Base-by-base conservation (phyloP, 1,284 basidiomycete species). In the Melampsora larici-populina region DNA sequence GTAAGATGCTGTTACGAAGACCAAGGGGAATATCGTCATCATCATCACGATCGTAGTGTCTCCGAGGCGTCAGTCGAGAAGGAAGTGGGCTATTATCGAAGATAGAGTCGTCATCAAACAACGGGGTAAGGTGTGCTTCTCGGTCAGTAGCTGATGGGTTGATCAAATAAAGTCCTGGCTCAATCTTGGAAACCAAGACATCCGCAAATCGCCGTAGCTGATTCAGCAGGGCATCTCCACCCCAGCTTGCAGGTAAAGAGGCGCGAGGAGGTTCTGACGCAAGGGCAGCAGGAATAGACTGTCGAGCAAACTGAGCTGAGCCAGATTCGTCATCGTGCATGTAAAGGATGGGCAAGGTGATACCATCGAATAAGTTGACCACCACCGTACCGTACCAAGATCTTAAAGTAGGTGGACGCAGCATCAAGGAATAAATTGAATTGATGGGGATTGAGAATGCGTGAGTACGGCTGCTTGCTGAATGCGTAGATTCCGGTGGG, bases 281-380 rank as follows among this genome's bases (percentile, higher is more conserved):
- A 29, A 81, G 63, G 17, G 79, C 80, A n/a, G 66, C 76, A 18
- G 78, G 78, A 18, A 80, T 73, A 33, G 78, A 79, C 62, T 82
- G 80, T 49, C 80, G 80, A 70, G 82, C 81, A 66, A 82, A 80
- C 21, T 83, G 79, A 26, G 83, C 84, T 3, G 92, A 93, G 43
- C 88, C 88, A 0, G 93, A 94, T 83, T 97, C 94, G 80, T 98
- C 95, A 82, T 98, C 96, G 83, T 98, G 96, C 84, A 98, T 98
- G 84, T 94, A 90, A 4, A 99, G 87, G 0, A 92, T 94, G 0
- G 94, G 93, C 0, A 97, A 87, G 0, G 93, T 94, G 55, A 93
- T 88, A 17, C 94, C 94, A 79, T 91, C 95, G 73, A 90, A 91
- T 55, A 97, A 88, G 82, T 95, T 96, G 79, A 93, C 88, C 36